Percentiles rank a stretch among this genome's conserved stretches.
phyloP scores from a whole-genome alignment of 2,329 filamentous ascomycete genomes.

The Hypoxylon rubiginosum region DNA sequence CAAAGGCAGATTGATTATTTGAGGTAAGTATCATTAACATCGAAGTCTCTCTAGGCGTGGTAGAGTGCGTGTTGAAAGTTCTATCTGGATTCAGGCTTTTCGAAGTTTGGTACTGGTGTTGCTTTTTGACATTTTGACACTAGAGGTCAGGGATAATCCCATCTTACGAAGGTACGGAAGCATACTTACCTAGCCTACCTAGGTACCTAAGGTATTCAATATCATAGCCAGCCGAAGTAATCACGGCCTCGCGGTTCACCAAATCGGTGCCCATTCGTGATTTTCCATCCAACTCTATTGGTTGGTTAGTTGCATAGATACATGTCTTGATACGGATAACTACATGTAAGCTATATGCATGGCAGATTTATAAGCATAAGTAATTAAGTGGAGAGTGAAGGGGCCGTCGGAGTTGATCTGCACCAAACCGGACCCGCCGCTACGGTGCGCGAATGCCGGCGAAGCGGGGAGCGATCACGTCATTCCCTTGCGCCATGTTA shows the following conservation, averaged over 20 bases:
- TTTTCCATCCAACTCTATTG: background rate
- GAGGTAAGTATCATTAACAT: too few species aligned
- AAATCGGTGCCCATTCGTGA: background rate
- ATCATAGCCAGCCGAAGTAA: background rate
- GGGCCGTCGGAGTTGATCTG: constrained; percentile 14
- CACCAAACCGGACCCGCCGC: constrained; percentile 15
- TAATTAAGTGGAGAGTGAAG: constrained; percentile 19
- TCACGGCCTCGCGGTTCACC: background rate
- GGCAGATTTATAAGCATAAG: constrained; percentile 4
- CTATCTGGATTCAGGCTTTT: too few species aligned
- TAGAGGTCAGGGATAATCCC: background rate
- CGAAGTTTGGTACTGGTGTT: too few species aligned
- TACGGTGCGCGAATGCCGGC: constrained; percentile 14
- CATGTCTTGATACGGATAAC: background rate
- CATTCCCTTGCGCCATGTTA: constrained; percentile 10
- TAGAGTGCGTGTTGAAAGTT: too few species aligned
- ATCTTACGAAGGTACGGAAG: background rate
- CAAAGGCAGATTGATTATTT: too few species aligned
- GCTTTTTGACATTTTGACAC: too few species aligned
- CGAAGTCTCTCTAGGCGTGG: too few species aligned
- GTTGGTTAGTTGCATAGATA: background rate
- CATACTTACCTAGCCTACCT: background rate
- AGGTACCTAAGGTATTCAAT: background rate
- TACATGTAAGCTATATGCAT: background rate
- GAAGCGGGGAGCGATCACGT: constrained; percentile 30